Evolutionary conservation across 2,329 filamentous ascomycete species (phyloP).

Genomic region (Sarocladium kiliense): DNA sequence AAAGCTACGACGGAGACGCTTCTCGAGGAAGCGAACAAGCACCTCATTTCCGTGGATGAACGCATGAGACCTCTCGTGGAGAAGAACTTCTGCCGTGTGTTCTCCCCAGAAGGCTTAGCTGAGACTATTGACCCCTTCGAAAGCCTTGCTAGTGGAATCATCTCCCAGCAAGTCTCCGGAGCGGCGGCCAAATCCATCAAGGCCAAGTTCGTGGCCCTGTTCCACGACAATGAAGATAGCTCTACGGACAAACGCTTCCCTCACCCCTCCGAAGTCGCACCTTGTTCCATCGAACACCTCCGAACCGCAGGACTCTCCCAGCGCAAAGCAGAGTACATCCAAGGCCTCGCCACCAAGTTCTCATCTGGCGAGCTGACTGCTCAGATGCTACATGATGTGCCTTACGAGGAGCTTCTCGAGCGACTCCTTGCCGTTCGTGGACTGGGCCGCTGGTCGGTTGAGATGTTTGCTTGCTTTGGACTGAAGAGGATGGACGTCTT

Average conservation of each 20-base stretch:
- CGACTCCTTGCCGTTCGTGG: slow-evolving; percentile 81
- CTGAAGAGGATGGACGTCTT: slow-evolving; percentile 94
- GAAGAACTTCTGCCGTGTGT: slow-evolving; percentile 70
- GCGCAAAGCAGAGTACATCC: slow-evolving; percentile 92
- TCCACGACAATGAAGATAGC: slow-evolving; percentile 31
- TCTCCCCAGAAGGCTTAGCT: slow-evolving; percentile 74
- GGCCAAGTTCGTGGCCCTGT: slow-evolving; percentile 73
- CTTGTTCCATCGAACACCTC: slow-evolving; percentile 58
- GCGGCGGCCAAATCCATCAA: slow-evolving; percentile 89
- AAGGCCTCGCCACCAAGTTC: slow-evolving; percentile 81
- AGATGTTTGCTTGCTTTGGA: slow-evolving; percentile 98
- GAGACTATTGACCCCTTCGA: slow-evolving; percentile 87
- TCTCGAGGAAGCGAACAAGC: slow-evolving; percentile 67
- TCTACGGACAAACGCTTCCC: slow-evolving; percentile 52
- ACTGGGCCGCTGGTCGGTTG: slow-evolving; percentile 83
- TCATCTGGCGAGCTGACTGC: slow-evolving; percentile 67
- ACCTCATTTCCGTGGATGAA: slow-evolving; percentile 68
- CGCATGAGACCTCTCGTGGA: slow-evolving; percentile 69
- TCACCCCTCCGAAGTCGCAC: slow-evolving; percentile 65
- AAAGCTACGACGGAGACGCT: slow-evolving; percentile 60
- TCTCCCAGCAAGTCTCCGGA: slow-evolving; percentile 93
- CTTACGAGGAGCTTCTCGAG: slow-evolving; percentile 81
- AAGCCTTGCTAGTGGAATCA: slow-evolving; percentile 78
- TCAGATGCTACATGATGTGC: slow-evolving; percentile 67
- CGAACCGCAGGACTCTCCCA: slow-evolving; percentile 85